phyloP scores from a whole-genome alignment of 2,329 filamentous ascomycete genomes.

The Aspergillus ochraceoroseus region DNA sequence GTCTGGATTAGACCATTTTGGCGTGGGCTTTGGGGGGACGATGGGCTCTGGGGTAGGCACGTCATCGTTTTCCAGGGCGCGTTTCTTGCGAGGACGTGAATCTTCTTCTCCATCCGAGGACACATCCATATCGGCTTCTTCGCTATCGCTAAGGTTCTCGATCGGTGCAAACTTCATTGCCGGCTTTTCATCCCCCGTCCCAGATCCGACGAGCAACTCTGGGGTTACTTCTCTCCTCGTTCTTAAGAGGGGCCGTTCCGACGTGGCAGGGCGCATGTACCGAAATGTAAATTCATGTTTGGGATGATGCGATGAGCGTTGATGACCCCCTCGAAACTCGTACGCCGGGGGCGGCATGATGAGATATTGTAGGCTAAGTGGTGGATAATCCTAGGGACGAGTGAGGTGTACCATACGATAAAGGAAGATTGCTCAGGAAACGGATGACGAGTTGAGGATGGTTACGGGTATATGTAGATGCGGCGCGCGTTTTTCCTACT shows the following conservation, averaged over 20 bases:
- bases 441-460: not conserved
- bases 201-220: constrained; percentile 29
- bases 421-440: not conserved
- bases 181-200: constrained; percentile 26
- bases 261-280: constrained; percentile 33
- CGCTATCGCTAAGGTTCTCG: constrained; percentile 43
- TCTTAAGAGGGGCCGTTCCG: constrained; percentile 38
- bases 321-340: constrained; percentile 34
- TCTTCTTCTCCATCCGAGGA: constrained; percentile 31
- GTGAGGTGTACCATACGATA: not conserved
- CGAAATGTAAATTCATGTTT: constrained; percentile 41
- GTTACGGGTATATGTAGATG: not conserved
- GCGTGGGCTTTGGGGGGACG: constrained; percentile 37
- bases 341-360: constrained; percentile 28
- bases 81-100: constrained; percentile 39
- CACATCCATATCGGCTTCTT: constrained; percentile 45
- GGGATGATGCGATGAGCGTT: constrained; percentile 22
- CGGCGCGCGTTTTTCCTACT: constrained; percentile 2
- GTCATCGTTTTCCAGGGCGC: constrained; percentile 27
- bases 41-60: constrained; percentile 23
- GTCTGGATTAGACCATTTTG: constrained; percentile 94
- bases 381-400: not conserved
- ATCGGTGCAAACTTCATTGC: constrained; percentile 35
- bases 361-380: not conserved
- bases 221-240: constrained; percentile 35